These are phyloP conservation scores for Talaromyces rugulosus DNA, from an alignment of 2,329 filamentous ascomycete species.

Conservation along the genomic window DNA sequence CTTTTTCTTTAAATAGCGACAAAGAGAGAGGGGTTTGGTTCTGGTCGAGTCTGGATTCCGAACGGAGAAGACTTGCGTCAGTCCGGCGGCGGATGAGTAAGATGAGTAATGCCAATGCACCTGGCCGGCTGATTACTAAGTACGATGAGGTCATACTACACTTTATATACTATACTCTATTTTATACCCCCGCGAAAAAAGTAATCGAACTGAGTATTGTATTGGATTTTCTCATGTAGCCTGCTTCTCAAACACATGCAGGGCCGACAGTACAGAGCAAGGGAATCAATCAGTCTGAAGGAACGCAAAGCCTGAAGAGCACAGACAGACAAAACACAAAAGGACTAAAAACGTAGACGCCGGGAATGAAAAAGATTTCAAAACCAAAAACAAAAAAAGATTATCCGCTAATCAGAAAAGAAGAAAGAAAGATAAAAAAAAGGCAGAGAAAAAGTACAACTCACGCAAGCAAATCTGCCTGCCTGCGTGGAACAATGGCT, in stretches of 20 bases:
- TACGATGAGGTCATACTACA: background rate
- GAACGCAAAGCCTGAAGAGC: conserved; percentile 2
- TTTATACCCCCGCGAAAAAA: background rate
- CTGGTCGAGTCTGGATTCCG: background rate
- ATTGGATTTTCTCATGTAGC: background rate
- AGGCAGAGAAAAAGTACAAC: conserved; percentile 5
- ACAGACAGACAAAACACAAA: background rate
- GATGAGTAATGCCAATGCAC: conserved; percentile 6
- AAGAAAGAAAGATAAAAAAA: background rate
- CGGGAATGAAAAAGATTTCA: background rate
- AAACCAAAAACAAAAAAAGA: background rate
- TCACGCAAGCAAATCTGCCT: conserved; percentile 4
- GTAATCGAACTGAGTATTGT: no score
- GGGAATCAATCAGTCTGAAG: conserved; percentile 4
- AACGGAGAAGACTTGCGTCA: conserved; percentile 4
- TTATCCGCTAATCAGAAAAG: background rate
- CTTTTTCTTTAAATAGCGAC: background rate
- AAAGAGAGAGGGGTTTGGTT: background rate
- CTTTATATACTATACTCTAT: background rate
- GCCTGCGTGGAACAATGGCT: background rate
- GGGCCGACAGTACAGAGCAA: background rate
- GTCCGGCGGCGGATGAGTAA: conserved; percentile 8
- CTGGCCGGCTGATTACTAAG: background rate
- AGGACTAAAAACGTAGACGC: background rate
- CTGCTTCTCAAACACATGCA: background rate